A percentile compares a stretch with the other conserved stretches of the same genome.
phyloP scores from a whole-genome alignment of 2,329 filamentous ascomycete genomes.

The Hypoxylon sp. region DNA sequence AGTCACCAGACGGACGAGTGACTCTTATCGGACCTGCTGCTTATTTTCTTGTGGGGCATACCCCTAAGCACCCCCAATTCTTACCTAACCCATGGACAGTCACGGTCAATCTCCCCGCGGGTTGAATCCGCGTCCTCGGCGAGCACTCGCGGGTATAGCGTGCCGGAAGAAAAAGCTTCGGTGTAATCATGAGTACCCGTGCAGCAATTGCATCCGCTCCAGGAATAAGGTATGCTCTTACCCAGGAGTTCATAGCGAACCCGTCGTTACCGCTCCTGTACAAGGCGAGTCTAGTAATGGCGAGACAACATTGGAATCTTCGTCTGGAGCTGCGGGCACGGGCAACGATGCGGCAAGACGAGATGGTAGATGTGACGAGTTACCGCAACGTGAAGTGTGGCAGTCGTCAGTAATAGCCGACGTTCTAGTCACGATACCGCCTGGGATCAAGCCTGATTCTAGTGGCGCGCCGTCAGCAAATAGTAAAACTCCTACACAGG shows the following conservation, averaged over 20 bases:
- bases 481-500: not conserved
- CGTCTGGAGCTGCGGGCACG: not conserved
- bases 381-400: slow-evolving; percentile 16
- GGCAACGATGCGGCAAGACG: not conserved
- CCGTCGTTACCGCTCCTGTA: not conserved
- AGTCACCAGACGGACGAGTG: not conserved
- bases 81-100: slow-evolving; percentile 6
- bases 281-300: not conserved
- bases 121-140: slow-evolving; percentile 19
- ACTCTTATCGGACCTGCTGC: not conserved
- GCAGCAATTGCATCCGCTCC: slow-evolving; percentile 23
- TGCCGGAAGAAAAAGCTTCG: slow-evolving; percentile 29
- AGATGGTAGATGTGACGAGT: not conserved
- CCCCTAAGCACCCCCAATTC: not conserved
- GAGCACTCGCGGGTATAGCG: slow-evolving; percentile 16
- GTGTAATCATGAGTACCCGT: slow-evolving; percentile 21
- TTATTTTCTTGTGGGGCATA: not conserved
- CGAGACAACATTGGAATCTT: not conserved
- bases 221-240: slow-evolving; percentile 30
- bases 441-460: slow-evolving; percentile 2
- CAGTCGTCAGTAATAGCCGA: slow-evolving; percentile 7
- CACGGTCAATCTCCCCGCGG: slow-evolving; percentile 10
- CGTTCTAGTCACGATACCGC: slow-evolving; percentile 8
- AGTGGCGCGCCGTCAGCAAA: not conserved
- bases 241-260: not conserved